A percentile compares a stretch with the other conserved stretches of the same genome.
These are phyloP conservation scores for Pythium phragmitis DNA, from an alignment of 352 stramenopile species.

Conservation along the genomic window DNA sequence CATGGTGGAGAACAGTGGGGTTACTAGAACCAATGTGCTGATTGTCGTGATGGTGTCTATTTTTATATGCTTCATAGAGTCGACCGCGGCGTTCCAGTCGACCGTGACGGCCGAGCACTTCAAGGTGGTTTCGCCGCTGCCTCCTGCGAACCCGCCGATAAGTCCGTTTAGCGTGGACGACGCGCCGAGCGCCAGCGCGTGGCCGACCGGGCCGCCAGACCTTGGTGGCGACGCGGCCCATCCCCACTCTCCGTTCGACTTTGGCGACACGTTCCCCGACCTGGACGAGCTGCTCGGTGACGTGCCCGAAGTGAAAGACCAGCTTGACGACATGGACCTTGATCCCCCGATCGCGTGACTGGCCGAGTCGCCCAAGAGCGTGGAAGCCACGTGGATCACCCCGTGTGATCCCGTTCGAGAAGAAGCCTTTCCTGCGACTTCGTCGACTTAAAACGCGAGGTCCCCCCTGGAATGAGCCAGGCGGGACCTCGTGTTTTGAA, in stretches of 20 bases:
- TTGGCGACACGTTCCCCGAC: not conserved
- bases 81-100: not conserved
- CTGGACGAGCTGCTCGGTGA: not conserved
- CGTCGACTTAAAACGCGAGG: conserved; percentile 8
- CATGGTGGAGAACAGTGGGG: no score
- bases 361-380: not conserved
- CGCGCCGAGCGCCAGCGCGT: not conserved
- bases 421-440: not conserved
- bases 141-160: not conserved
- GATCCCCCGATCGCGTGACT: not conserved
- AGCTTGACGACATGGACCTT: not conserved
- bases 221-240: no score
- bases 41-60: not conserved
- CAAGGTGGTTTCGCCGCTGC: not conserved
- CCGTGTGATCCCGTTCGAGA: not conserved
- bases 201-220: no score
- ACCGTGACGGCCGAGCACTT: not conserved
- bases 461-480: conserved; percentile 8
- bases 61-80: not conserved
- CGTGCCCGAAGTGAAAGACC: not conserved
- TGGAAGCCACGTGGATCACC: not conserved
- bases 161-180: conserved; percentile 5
- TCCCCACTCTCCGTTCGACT: not conserved
- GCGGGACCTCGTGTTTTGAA: conserved; percentile 2
- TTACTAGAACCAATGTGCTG: not conserved